These are phyloP conservation scores for Pichia norvegensis DNA, from an alignment of 1,139 yeast genomes.

Conservation along the genomic window DNA sequence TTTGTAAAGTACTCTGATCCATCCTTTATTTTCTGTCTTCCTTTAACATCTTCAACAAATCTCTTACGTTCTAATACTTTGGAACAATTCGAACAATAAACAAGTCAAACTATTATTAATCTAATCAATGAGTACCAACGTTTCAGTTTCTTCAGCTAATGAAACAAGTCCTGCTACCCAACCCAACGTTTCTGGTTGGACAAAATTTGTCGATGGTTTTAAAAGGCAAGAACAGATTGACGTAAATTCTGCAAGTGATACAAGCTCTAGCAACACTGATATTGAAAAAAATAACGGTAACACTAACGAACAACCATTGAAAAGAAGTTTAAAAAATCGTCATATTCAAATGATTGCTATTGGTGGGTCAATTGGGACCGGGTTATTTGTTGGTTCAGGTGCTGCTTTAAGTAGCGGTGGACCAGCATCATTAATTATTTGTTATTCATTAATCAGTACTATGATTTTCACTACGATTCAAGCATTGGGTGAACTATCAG, in stretches of 20 bases:
- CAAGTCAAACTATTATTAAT: too few relatives aligned
- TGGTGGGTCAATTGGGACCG: conserved; percentile 75
- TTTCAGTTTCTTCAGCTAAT: background rate
- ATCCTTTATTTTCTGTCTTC: too few relatives aligned
- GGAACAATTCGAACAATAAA: too few relatives aligned
- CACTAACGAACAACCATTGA: conserved; percentile 34
- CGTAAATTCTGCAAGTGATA: background rate
- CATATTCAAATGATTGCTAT: conserved; percentile 74
- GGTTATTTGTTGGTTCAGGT: conserved; percentile 51
- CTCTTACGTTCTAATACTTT: too few relatives aligned
- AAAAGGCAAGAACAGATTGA: conserved; percentile 18
- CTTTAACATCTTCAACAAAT: too few relatives aligned
- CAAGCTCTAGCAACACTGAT: conserved; percentile 54
- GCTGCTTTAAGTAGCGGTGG: conserved; percentile 53
- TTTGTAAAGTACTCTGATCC: too few relatives aligned
- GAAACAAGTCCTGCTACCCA: background rate
- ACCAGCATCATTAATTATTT: conserved; percentile 51
- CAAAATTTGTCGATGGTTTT: conserved; percentile 10
- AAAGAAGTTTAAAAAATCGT: conserved; percentile 49
- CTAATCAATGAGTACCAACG: too few relatives aligned
- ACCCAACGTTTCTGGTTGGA: background rate
- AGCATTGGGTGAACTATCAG: conserved; percentile 49
- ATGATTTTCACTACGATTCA: conserved; percentile 56
- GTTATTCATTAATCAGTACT: conserved; percentile 38
- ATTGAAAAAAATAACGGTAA: conserved; percentile 44